A percentile compares a stretch with the other conserved stretches of the same genome.
phyloP scores from a whole-genome alignment of 2,329 filamentous ascomycete species.

The Cladophialophora psammophila region DNA sequence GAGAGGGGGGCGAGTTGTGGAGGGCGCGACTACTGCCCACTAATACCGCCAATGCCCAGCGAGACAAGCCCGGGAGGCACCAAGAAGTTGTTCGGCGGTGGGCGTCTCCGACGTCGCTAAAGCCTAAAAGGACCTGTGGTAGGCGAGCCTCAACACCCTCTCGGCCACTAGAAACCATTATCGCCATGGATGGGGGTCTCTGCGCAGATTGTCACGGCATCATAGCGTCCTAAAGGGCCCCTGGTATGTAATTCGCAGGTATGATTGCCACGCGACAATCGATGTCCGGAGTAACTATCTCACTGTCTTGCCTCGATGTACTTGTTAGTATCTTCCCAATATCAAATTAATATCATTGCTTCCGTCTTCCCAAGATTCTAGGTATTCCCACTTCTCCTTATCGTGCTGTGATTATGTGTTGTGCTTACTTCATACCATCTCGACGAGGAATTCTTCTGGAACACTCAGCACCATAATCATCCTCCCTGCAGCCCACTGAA shows the following conservation, averaged over 20 bases:
- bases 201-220: background rate
- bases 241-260: background rate
- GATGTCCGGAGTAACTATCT: background rate
- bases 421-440: conserved; percentile 7
- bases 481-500: background rate
- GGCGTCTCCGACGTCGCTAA: background rate
- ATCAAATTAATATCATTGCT: background rate
- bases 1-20: conserved; percentile 7
- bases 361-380: too few relatives aligned
- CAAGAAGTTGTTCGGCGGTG: background rate
- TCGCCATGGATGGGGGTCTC: background rate
- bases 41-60: background rate
- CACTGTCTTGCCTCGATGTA: background rate
- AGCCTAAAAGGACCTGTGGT: background rate
- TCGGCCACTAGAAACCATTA: conserved; percentile 21
- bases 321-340: background rate
- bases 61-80: background rate
- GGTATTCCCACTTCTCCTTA: background rate
- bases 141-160: conserved; percentile 9
- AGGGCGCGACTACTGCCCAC: background rate
- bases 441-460: background rate
- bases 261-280: conserved; percentile 2
- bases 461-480: conserved; percentile 10
- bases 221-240: background rate
- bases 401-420: background rate